Base-by-base conservation (phyloP, 2,329 filamentous ascomycete genomes). In the Epichloe baconii region DNA sequence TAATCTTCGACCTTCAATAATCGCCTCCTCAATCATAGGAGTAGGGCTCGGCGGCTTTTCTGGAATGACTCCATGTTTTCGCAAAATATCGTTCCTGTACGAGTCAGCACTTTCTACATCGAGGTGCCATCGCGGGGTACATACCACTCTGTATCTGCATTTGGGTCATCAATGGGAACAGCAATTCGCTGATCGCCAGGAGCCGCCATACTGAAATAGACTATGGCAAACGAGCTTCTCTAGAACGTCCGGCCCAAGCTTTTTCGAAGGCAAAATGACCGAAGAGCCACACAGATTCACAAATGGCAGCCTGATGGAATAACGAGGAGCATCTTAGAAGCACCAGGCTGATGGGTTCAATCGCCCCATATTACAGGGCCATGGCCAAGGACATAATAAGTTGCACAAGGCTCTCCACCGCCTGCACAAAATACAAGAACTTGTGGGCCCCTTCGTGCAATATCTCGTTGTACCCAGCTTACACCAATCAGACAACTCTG, bases 141-240 rank as follows among this genome's bases (percentile, higher is more conserved):
- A 53, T 72, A 90, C 93, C 93, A 98, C 83, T 98, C 93, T 56
- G 93, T 98, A 66, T 98, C 93, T 56, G 89, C 93, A 64, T 97
- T 95, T 35, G 91, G 91, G 65, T 97, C 85, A 65, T 95, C 88
- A 58, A 98, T 85, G 44, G 90, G 89, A 54, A 98, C 93, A 62
- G 76, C 76, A 58, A 85, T 82, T 45, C 81, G 73, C 61, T 85
- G 78, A 50, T 85, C 81, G 58, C 68, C 61, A 37, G 80, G 80
- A 35, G 79, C 78, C 17, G 79, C 78, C 80, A 84, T 84, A 49
- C 35, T 64, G 55, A 23, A 21, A 17, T 10, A 23, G 4, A n/a
- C 4, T 15, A 15, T 4, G 17, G 41, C n/a, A 43, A 12, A 43
- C 5, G 7, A 43, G 11, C 8, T 49, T 23, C 17, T 31, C 10